These are phyloP conservation scores for Colletotrichum sp. DNA, from an alignment of 2,329 filamentous ascomycete species.

Conservation along the genomic window DNA sequence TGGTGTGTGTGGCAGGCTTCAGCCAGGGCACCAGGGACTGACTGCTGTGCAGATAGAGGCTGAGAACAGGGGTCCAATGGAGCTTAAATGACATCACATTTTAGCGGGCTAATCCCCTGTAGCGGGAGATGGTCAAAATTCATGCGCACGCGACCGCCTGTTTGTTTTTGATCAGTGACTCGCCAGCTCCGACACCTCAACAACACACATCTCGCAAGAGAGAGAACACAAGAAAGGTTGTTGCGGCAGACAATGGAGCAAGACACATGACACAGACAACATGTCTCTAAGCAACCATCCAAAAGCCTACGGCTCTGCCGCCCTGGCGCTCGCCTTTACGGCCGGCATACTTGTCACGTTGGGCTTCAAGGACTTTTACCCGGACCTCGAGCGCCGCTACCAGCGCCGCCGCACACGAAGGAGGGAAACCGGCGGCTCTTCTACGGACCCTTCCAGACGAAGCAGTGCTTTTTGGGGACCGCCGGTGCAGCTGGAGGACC, in stretches of 20 bases:
- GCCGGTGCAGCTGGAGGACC: slow-evolving; percentile 62
- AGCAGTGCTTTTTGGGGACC: slow-evolving; percentile 51
- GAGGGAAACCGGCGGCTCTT: slow-evolving; percentile 3
- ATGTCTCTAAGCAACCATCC: slow-evolving; percentile 69
- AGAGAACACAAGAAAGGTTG: not conserved
- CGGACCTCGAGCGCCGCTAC: slow-evolving; percentile 72
- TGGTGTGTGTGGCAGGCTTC: not conserved
- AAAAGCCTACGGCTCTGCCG: slow-evolving; percentile 67
- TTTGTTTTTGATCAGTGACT: not conserved
- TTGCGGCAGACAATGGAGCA: slow-evolving; percentile 2
- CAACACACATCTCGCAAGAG: not conserved
- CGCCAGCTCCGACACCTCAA: not conserved
- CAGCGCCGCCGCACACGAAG: slow-evolving; percentile 45
- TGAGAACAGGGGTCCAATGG: slow-evolving; percentile 3
- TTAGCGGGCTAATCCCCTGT: slow-evolving; percentile 12
- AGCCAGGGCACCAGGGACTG: not conserved
- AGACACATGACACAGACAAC: slow-evolving; percentile 19
- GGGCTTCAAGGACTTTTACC: slow-evolving; percentile 80
- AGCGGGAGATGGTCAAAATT: not conserved
- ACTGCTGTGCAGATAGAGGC: not conserved
- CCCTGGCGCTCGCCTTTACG: slow-evolving; percentile 75
- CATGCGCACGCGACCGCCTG: not conserved
- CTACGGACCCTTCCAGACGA: slow-evolving; percentile 32
- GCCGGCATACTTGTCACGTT: slow-evolving; percentile 78
- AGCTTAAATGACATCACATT: slow-evolving; percentile 18